Evolutionary conservation across 176 grass and related monocot genomes (phyloP), one percentile per base, ranked within the genome.

Genomic region (Bothriochloa decipiens): DNA sequence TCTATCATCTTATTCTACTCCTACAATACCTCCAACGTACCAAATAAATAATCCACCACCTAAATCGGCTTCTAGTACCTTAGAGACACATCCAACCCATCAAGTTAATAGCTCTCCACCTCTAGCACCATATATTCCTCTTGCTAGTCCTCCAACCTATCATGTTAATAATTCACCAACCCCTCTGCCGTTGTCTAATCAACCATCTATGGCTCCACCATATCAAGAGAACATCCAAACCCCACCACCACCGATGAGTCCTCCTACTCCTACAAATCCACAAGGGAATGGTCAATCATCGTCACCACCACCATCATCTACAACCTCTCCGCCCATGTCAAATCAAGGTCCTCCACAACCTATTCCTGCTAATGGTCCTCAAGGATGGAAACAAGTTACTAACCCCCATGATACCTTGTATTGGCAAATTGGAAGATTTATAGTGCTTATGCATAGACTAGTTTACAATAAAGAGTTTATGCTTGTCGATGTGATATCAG

Each of bases 351-450:
- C 77, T 8, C 77, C 62, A 15, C 62, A 78, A 40, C n/a, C 75
- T 53, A 49, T 60, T 63, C 75, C 83, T 3, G 25, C n/a, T n/a
- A 79, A 79, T 37, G 37, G 87, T 11, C 52, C 57, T 15, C 69
- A 65, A 11, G 87, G 69, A 74, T 89, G 82, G 76, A 13, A 74
- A 65, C 58, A 72, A 39, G 39, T 80, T 17, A 15, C 32, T 26
- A 89, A 89, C 14, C 72, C 41, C 0, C 68, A 3, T 75, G 81
- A 84, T 40, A 36, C 18, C 13, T 28, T 75, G 2, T 89, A 89
- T 4, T 84, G 60, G 87, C 75, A 84, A 80, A 84, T 89, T 18
- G 81, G 69, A 2, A 77, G 61, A 57, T 84, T 75, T 75, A 83
- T 64, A 33, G 68, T 89, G 37, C 28, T 74, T 7, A 82, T 82